These are phyloP conservation scores for Triglochin maritima DNA, from an alignment of 106 monocot genomes.

Conservation along the genomic window DNA sequence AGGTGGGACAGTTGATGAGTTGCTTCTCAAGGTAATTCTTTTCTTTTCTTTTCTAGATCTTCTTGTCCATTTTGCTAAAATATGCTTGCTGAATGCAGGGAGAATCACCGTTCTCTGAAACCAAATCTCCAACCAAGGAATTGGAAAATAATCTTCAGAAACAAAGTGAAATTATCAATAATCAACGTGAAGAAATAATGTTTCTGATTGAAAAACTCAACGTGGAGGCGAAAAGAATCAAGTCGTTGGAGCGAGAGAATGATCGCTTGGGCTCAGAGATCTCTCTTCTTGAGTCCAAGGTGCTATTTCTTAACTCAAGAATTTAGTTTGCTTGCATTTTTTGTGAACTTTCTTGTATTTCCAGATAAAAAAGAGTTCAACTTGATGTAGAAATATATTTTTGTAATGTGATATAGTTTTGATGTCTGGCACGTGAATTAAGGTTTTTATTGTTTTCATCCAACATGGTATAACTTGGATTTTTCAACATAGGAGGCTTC, in stretches of 20 bases:
- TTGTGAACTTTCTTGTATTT: neutral
- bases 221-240: constrained; percentile 55
- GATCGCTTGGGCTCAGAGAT: constrained; percentile 82
- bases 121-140: constrained; percentile 46
- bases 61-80: neutral
- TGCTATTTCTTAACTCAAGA: constrained; percentile 8
- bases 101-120: constrained; percentile 49
- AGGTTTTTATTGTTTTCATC: neutral
- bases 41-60: constrained; percentile 6
- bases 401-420: neutral
- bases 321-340: neutral
- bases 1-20: constrained; percentile 17
- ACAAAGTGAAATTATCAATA: constrained; percentile 59
- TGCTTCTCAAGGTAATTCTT: constrained; percentile 28
- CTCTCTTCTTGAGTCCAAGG: constrained; percentile 86
- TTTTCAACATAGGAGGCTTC: too few species aligned
- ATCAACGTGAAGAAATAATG: constrained; percentile 52
- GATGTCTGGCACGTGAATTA: neutral
- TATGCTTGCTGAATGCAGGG: constrained; percentile 24
- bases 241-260: constrained; percentile 81
- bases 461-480: neutral
- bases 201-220: constrained; percentile 58
- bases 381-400: neutral
- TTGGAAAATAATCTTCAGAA: constrained; percentile 52
- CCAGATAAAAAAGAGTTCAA: too few species aligned